Base-by-base conservation (phyloP, 768 basidiomycete genomes). In the Coprinopsis cinerea region DNA sequence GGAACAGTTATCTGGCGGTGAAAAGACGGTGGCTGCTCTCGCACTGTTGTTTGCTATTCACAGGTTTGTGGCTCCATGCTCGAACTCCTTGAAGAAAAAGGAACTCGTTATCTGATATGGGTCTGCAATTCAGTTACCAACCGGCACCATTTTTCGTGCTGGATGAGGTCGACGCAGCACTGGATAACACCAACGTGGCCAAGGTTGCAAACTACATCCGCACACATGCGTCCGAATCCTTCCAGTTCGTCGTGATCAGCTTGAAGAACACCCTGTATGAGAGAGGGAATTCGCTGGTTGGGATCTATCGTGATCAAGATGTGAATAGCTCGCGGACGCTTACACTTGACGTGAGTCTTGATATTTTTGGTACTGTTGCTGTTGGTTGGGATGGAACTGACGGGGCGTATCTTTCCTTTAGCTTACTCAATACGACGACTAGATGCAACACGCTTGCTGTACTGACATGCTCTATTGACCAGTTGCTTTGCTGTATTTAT, bases 181-280 rank as follows among this genome's bases (percentile, higher is more conserved):
- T 98, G 34, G 95, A 98, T 69, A 95, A 97, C 64, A 96, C 93
- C n/a, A 98, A 99, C 56, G 95, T 97, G 2, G 89, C 91, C 30
- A 92, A 93, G 63, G 82, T 98, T 27, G 95, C 95, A 11, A 87
- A 88, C 55, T 99, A 97, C 61, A 93, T 96, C 56, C 81, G 88
- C 2, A 69, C 77, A 11, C 91, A 94, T 55, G 83, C 92, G 2
- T 90, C 90, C 0, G 79, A 84, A 39, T 65, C 73, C 1, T 95
- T 97, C 76, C 94, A 97, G 64, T 98, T 97, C 65, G 82, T 99
- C 51, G 94, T 98, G 49, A 99, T 99, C 72, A 93, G 92, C 63
- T 74, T 98, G 64, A 98, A 98, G 66, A 88, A 86, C 36, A 91
- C 92, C 0, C 67, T 98, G 53, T 95, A 94, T 58, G 93, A 95